Evolutionary conservation across 75 land plant genomes (phyloP).

Genomic region (Picea sitchensis): DNA sequence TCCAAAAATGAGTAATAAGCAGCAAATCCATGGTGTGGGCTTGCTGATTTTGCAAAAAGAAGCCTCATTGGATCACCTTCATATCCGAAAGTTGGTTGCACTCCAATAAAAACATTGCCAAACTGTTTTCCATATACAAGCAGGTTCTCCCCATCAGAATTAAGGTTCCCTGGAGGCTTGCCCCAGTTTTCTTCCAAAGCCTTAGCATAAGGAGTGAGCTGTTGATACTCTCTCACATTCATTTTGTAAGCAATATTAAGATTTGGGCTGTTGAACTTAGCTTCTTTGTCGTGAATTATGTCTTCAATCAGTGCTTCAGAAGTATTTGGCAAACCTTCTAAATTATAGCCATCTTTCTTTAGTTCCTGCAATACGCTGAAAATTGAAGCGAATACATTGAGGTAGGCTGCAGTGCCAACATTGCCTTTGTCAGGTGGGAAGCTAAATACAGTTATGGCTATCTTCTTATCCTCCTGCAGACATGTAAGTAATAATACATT

Average conservation of each 20-base stretch:
- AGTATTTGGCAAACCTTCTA: slow-evolving; percentile 92
- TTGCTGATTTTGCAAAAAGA: slow-evolving; percentile 97
- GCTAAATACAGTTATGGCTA: slow-evolving; percentile 98
- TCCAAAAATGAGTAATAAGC: slow-evolving; percentile 97
- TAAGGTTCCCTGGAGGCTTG: slow-evolving; percentile 94
- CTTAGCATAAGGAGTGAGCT: slow-evolving; percentile 82
- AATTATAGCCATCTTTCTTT: slow-evolving; percentile 75
- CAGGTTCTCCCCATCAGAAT: slow-evolving; percentile 96
- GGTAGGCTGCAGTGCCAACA: slow-evolving; percentile 98
- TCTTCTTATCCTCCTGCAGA: slow-evolving; percentile 83
- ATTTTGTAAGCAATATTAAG: slow-evolving; percentile 93
- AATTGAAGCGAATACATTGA: slow-evolving; percentile 95
- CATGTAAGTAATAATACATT: background rate
- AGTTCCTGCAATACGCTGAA: slow-evolving; percentile 86
- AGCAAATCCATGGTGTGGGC: slow-evolving; percentile 99
- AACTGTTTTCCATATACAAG: slow-evolving; percentile 97
- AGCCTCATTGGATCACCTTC: slow-evolving; percentile 99
- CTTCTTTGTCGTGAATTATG: slow-evolving; percentile 96
- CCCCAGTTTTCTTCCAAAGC: slow-evolving; percentile 98
- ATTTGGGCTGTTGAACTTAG: slow-evolving; percentile 96
- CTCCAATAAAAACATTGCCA: slow-evolving; percentile 97
- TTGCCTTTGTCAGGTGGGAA: slow-evolving; percentile 99
- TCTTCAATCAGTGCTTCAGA: slow-evolving; percentile 90
- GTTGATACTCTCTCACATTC: slow-evolving; percentile 85
- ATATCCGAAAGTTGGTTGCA: slow-evolving; percentile 99